phyloP scores from a whole-genome alignment of 805 yeast genomes.

The Ogataea populi-albae region DNA sequence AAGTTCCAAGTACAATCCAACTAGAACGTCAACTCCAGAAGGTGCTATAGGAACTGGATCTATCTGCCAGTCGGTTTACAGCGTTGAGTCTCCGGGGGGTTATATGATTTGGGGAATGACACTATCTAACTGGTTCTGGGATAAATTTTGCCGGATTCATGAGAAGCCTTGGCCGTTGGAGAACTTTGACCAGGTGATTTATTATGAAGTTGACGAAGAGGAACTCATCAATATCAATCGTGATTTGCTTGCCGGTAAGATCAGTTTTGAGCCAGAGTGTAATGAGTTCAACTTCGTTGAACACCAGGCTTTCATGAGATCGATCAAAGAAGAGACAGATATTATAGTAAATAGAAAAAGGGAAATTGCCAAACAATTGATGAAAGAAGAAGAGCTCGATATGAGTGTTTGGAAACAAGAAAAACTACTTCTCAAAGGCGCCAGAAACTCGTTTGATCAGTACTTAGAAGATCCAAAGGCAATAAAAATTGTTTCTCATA shows the following conservation, averaged over 20 bases:
- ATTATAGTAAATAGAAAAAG: slow-evolving; percentile 42
- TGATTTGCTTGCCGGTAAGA: slow-evolving; percentile 30
- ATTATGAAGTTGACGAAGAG: slow-evolving; percentile 35
- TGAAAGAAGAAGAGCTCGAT: slow-evolving; percentile 67
- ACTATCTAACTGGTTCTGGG: slow-evolving; percentile 97
- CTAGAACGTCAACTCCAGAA: slow-evolving; percentile 91
- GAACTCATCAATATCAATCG: slow-evolving; percentile 30
- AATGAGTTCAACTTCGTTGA: slow-evolving; percentile 33
- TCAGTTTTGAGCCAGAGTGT: slow-evolving; percentile 27
- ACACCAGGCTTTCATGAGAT: slow-evolving; percentile 29
- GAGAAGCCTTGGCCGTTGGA: slow-evolving; percentile 83
- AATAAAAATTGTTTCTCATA: slow-evolving; percentile 84
- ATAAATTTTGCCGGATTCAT: slow-evolving; percentile 47
- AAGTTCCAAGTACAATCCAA: slow-evolving; percentile 94
- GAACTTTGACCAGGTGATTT: slow-evolving; percentile 86
- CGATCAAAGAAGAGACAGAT: slow-evolving; percentile 27
- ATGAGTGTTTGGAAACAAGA: slow-evolving; percentile 45
- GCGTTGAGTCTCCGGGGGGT: slow-evolving; percentile 98
- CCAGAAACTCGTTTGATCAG: slow-evolving; percentile 4
- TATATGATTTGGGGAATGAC: slow-evolving; percentile 96
- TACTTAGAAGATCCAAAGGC: slow-evolving; percentile 53
- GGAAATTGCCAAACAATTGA: slow-evolving; percentile 71
- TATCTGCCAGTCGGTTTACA: slow-evolving; percentile 96
- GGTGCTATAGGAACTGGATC: slow-evolving; percentile 99
- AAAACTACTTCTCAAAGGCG: slow-evolving; percentile 41